Conservation (phyloP, 257 asterid genomes). For the Solanum infundibuliforme region DNA sequence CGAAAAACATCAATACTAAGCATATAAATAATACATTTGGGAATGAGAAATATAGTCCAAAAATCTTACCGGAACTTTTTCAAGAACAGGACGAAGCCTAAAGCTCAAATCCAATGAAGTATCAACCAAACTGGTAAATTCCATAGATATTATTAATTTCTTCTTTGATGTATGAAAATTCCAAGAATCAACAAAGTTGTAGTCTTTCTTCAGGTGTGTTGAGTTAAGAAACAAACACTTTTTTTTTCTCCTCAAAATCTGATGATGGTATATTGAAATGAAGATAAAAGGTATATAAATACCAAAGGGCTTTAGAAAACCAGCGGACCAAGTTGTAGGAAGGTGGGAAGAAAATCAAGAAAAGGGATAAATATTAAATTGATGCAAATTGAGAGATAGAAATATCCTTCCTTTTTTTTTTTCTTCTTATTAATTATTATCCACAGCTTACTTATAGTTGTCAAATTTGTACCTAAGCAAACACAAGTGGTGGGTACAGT, state of each 20-base stretch:
- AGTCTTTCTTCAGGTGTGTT: slow-evolving; percentile 1
- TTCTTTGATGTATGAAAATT: background rate
- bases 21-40: background rate
- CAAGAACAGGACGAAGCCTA: slow-evolving; percentile 36
- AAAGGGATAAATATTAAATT: background rate
- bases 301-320: background rate
- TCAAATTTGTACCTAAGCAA: background rate
- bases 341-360: background rate
- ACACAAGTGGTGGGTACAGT: background rate
- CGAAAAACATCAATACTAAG: background rate
- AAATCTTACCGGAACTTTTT: slow-evolving; percentile 32
- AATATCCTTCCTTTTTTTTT: background rate
- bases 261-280: background rate
- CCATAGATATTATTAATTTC: slow-evolving; percentile 28
- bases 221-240: background rate
- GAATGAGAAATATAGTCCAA: background rate
- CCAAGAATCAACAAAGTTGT: background rate
- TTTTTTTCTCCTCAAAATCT: background rate
- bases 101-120: slow-evolving; percentile 65
- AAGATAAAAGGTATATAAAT: background rate
- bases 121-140: slow-evolving; percentile 48
- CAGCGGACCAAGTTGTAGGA: background rate
- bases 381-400: background rate
- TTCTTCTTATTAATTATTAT: background rate
- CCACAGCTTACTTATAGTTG: background rate